Evolutionary conservation across 2,329 filamentous ascomycete species (phyloP).

Genomic region (Cryphonectria japonica): DNA sequence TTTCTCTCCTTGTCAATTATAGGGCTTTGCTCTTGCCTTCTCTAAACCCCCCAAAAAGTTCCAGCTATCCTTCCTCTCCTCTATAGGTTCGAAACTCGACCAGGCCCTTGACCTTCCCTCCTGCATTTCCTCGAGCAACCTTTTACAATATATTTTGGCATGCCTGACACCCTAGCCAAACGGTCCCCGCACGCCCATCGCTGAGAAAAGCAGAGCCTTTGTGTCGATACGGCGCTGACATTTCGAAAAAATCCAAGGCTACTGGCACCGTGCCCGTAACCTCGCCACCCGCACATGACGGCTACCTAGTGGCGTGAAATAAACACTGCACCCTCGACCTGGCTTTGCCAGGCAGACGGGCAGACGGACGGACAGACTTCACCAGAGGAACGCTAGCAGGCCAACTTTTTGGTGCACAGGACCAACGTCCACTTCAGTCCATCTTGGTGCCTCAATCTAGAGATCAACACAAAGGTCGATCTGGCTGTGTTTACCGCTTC

Average conservation of each 20-base stretch:
- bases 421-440: not conserved
- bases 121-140: not conserved
- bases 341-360: too few relatives aligned
- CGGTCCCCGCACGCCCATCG: not conserved
- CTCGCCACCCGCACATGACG: not conserved
- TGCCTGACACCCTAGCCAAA: not conserved
- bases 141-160: not conserved
- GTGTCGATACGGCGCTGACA: not conserved
- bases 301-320: not conserved
- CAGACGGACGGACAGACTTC: not conserved
- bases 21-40: not conserved
- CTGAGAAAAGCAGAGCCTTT: not conserved
- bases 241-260: too few relatives aligned
- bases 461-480: not conserved
- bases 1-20: not conserved
- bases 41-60: not conserved
- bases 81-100: not conserved
- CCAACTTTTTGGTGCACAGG: not conserved
- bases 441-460: not conserved
- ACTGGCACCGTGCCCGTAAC: not conserved
- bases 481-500: not conserved
- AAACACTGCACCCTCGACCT: not conserved
- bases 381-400: not conserved
- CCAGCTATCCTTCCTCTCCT: not conserved
- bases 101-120: not conserved